A percentile compares a stretch with the other conserved stretches of the same genome.
Evolutionary conservation across 2,329 filamentous ascomycete species (phyloP).

Genomic region (Colletotrichum sp.): DNA sequence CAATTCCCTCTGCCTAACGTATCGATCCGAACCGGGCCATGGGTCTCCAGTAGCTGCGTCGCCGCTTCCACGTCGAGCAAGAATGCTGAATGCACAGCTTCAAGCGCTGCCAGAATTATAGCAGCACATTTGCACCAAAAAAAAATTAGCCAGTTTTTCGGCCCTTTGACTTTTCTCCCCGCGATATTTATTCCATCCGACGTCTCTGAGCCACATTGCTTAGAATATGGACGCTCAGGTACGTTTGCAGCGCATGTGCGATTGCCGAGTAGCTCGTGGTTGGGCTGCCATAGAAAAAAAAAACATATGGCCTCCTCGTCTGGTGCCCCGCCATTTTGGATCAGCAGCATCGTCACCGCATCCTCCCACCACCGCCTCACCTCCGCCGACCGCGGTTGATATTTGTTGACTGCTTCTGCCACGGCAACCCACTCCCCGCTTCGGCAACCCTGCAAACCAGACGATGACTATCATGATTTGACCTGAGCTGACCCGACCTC

Average conservation of each 20-base stretch:
- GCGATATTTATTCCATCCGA: background rate
- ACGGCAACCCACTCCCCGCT: background rate
- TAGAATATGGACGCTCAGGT: conserved; percentile 55
- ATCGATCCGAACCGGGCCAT: conserved; percentile 37
- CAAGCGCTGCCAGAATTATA: conserved; percentile 48
- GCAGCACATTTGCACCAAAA: conserved; percentile 35
- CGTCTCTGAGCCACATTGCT: conserved; percentile 12
- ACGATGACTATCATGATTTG: background rate
- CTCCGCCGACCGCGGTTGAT: background rate
- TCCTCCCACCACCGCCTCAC: background rate
- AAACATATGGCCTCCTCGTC: background rate
- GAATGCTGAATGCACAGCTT: conserved; percentile 45
- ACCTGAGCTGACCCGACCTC: background rate
- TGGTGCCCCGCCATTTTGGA: conserved; percentile 31
- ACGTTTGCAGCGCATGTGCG: conserved; percentile 30
- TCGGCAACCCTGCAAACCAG: background rate
- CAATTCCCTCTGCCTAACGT: background rate
- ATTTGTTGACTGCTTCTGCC: background rate
- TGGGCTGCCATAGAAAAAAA: background rate
- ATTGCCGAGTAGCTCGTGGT: background rate
- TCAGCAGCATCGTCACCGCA: conserved; percentile 25
- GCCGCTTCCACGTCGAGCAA: conserved; percentile 34
- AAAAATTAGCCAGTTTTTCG: conserved; percentile 15
- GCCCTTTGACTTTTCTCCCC: background rate
- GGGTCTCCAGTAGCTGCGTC: conserved; percentile 46